phyloP scores from a whole-genome alignment of 2,329 filamentous ascomycete genomes.

The Cladosporium sp. region DNA sequence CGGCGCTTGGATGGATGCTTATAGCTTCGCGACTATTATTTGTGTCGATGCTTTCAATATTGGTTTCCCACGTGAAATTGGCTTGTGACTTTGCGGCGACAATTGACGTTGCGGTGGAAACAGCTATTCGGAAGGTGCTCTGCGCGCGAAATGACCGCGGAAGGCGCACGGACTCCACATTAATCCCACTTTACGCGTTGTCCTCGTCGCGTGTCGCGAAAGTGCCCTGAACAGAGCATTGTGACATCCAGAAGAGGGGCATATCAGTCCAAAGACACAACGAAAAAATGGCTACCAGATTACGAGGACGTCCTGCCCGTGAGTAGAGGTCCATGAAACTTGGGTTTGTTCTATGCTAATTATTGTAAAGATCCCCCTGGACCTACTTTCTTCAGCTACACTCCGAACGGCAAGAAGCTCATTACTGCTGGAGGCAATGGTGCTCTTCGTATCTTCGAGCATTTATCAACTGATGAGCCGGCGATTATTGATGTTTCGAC shows the following conservation, averaged over 20 bases:
- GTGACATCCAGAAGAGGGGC: slow-evolving; percentile 4
- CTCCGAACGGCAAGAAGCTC: slow-evolving; percentile 77
- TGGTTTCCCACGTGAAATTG: background rate
- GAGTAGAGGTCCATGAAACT: slow-evolving; percentile 23
- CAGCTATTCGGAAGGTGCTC: slow-evolving; percentile 1
- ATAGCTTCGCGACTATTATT: background rate
- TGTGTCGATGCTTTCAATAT: background rate
- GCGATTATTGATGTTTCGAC: slow-evolving; percentile 86
- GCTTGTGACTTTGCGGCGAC: slow-evolving; percentile 5
- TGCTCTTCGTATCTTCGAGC: slow-evolving; percentile 86
- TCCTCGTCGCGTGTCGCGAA: background rate
- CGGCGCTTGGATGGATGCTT: background rate
- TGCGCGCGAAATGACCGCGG: background rate
- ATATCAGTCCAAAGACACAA: background rate
- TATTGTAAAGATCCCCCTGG: slow-evolving; percentile 67
- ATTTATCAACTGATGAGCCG: slow-evolving; percentile 87
- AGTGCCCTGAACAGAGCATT: background rate
- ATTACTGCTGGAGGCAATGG: slow-evolving; percentile 93
- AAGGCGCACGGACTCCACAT: background rate
- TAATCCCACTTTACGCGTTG: background rate
- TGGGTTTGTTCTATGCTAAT: background rate
- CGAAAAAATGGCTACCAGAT: slow-evolving; percentile 38
- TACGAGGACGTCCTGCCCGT: slow-evolving; percentile 60
- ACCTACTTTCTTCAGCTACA: slow-evolving; percentile 82
- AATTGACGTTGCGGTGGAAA: slow-evolving; percentile 11